Conservation (phyloP, 2,329 filamentous ascomycete genomes). For the Aspergillus tanneri region DNA sequence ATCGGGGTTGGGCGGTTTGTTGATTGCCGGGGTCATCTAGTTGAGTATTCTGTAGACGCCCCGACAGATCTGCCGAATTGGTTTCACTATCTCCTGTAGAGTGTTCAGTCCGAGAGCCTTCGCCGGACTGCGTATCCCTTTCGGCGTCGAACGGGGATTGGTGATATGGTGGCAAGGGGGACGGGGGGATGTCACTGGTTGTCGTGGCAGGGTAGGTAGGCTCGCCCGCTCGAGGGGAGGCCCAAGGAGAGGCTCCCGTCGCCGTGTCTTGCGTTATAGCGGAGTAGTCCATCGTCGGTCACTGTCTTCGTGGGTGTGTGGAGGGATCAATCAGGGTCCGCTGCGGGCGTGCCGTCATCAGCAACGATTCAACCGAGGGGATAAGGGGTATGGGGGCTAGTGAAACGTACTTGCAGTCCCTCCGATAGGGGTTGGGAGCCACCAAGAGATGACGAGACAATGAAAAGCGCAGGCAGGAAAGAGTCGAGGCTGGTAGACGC, state of each 20-base stretch:
- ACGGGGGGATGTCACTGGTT: slow-evolving; percentile 41
- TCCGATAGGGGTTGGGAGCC: slow-evolving; percentile 8
- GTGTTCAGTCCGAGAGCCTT: slow-evolving; percentile 15
- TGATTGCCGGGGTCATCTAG: slow-evolving; percentile 38
- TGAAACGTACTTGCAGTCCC: slow-evolving; percentile 20
- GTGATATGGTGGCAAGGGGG: slow-evolving; percentile 41
- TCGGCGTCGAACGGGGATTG: slow-evolving; percentile 35
- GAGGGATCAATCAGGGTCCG: slow-evolving; percentile 13
- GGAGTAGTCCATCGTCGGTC: slow-evolving; percentile 64
- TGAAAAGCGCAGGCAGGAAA: background rate
- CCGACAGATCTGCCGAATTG: slow-evolving; percentile 48
- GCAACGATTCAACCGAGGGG: background rate
- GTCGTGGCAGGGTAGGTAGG: slow-evolving; percentile 34
- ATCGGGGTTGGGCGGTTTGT: slow-evolving; percentile 39
- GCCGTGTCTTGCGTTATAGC: slow-evolving; percentile 57
- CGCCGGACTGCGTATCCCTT: slow-evolving; percentile 19
- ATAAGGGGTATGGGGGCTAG: background rate
- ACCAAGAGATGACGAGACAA: background rate
- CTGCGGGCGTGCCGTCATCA: slow-evolving; percentile 15
- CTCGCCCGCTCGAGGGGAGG: slow-evolving; percentile 56
- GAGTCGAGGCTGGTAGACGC: slow-evolving; percentile 2
- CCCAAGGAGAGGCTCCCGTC: slow-evolving; percentile 63
- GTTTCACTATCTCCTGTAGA: slow-evolving; percentile 18
- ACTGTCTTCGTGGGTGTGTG: slow-evolving; percentile 12
- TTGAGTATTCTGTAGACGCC: slow-evolving; percentile 42